Conservation (phyloP, 495 filamentous ascomycete species). For the Copromyces sp. region DNA sequence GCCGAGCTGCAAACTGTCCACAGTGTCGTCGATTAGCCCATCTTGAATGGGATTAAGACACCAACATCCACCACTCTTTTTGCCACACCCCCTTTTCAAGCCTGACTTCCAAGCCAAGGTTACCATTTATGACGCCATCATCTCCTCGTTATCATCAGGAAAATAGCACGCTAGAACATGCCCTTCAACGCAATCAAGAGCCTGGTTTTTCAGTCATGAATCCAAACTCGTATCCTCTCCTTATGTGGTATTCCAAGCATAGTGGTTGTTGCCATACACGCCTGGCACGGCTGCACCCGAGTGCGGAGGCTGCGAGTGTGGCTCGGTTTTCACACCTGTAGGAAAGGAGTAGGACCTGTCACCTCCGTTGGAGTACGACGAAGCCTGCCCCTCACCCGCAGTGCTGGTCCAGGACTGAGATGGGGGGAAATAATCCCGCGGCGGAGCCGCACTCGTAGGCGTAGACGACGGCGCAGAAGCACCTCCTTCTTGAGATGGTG, state of each 20-base stretch:
- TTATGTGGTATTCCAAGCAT: conserved; percentile 20
- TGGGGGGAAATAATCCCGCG: conserved; percentile 38
- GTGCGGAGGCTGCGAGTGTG: conserved; percentile 6
- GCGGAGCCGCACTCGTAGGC: conserved; percentile 20
- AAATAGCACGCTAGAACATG: background rate
- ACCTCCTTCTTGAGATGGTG: conserved; percentile 7
- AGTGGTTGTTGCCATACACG: conserved; percentile 9
- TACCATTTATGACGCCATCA: background rate
- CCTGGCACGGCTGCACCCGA: conserved; percentile 3
- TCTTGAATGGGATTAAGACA: background rate
- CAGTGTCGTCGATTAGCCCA: background rate
- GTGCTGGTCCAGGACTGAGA: conserved; percentile 35
- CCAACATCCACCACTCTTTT: background rate
- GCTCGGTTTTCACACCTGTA: conserved; percentile 9
- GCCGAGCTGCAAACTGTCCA: background rate
- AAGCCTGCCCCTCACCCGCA: conserved; percentile 27
- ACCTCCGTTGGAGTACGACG: conserved; percentile 24
- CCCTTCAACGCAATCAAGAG: background rate
- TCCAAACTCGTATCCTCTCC: background rate
- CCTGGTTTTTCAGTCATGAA: background rate
- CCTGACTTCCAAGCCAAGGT: background rate
- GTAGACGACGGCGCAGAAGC: conserved; percentile 2
- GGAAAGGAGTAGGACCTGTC: conserved; percentile 33
- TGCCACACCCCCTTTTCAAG: background rate
- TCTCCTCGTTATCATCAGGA: background rate